Base-by-base conservation (phyloP, 2,329 filamentous ascomycete genomes). In the Ceratocystis cubensis region DNA sequence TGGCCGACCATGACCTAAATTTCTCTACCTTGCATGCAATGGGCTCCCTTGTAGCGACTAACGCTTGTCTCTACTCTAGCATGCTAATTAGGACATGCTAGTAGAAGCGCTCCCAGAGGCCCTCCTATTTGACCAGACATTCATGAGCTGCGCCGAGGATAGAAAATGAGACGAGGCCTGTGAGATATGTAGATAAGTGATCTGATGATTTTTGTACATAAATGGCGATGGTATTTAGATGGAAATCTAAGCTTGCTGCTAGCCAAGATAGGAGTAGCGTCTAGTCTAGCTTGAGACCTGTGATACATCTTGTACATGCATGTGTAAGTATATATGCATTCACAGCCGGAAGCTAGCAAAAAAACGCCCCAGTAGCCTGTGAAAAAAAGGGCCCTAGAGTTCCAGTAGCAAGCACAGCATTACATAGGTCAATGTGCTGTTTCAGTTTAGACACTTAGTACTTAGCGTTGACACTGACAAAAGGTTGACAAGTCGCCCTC, bases 251-350 rank as follows among this genome's bases (percentile, higher is more conserved):
- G 56, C 15, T 59, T 59, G 56, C 8, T 15, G 17, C 28, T 59
- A 59, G 30, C 56, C 56, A 33, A 59, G 10, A 17, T 37, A n/a
- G 28, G 56, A 37, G 56, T 59, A 59, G 56, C 56, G 56, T 20
- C 56, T 7, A n/a, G n/a, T 28, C 56, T 33, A 59, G 56, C 56
- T n/a, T 25, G 56, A 59, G 56, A 59, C 56, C 56, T 59, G 56
- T 37, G 28, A 37, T 59, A 59, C 48, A 6, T 8, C 5, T 8
- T 20, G 48, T 22, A 53, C 25, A 30, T 57, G 28, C 13, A 28
- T 56, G 22, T 56, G 20, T 56, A 25, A 25, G 20, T 59, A n/a
- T n/a, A 59, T 17, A 37, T 37, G 28, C 56, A 59, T 59, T 57
- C 13, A 28, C 1, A 33, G 20, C 28, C 53, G 22, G 53, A 57